Evolutionary conservation across 2,329 filamentous ascomycete genomes (phyloP), one percentile per base, ranked within the genome.

Genomic region (Alternaria solani): DNA sequence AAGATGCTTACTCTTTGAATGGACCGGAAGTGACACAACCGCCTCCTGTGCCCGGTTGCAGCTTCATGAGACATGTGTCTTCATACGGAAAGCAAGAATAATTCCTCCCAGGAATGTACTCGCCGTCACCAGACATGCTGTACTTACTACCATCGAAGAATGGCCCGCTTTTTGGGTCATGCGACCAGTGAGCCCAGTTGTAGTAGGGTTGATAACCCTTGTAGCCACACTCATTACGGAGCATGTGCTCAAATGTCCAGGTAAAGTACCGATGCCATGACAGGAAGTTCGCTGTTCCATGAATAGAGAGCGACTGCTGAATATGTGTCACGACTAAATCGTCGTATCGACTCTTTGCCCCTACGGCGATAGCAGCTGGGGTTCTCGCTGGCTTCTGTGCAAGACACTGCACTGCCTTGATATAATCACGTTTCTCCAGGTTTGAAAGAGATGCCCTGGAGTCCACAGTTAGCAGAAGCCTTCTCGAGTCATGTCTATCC

Each of bases 121-220:
- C 73, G 25, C 84, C 84, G 59, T 86, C 82, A 23, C 84, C 82
- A 32, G 81, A 69, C 66, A 77, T 69, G 47, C 80, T 77, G 53
- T 81, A 83, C 25, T 79, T 81, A 61, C 81, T 83, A 47, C 86
- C 86, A 63, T 86, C 84, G 61, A 88, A 87, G 51, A 87, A 70
- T 16, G 84, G 82, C 0, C 84, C 85, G 56, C 80, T 79, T 62
- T 61, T 51, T 2, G 74, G 74, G 49, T 86, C 81, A 2, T 76
- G 61, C 2, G 81, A 76, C 71, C 80, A 82, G 51, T 79, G 78
- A 4, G 80, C 80, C 83, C 84, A 87, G 71, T 86, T 84, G 76
- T 82, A 83, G 75, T 85, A 86, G 1, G 80, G 80, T 41, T 78
- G 74, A 53, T 73, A 73, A 53, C 78, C 79, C 6, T 65, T 73